Evolutionary conservation across 306 rosid genomes (phyloP), one percentile per base, ranked within the genome.

Genomic region (Vigna mungo): DNA sequence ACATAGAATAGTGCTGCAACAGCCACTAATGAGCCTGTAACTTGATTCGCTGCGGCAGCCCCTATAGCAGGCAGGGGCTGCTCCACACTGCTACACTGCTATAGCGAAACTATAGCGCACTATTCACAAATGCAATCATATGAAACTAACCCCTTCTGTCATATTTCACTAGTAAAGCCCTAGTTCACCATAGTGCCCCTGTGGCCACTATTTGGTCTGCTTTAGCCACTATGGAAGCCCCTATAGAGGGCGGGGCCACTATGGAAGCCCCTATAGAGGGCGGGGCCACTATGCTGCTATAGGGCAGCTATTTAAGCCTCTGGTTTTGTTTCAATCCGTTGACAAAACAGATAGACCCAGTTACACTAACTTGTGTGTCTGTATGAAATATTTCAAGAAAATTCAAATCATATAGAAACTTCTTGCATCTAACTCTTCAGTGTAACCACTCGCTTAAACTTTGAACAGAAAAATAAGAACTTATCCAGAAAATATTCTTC

Each of bases 351-450:
- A 65, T 44, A 80, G 47, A 34, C 48, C 16, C 44, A 25, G 63
- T 63, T 71, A 23, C 15, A 11, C 16, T 48, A 62, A 66, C 21
- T 18, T 12, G 23, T n/a, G n/a, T 55, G 25, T 72, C 10, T 20
- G 60, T 43, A 39, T 43, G 34, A 21, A 37, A 10, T 53, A 54
- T 12, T 63, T 77, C 51, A 20, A 34, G 41, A n/a, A 77, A 77
- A 52, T 55, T 74, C 17, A 77, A 82, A 47, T 55, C 17, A 71
- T 25, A 52, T 55, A 47, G 27, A 25, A 25, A 25, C 27, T 64
- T 71, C 71, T 76, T 44, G 37, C 51, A 30, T 81, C 62, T 15
- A 52, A 63, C 74, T 68, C 71, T 23, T 36, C 49, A 62, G 7
- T 56, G 23, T 32, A 69, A 48, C 30, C 48, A 71, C 72, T 72